Base-by-base conservation (phyloP, 2,329 filamentous ascomycete species). In the Botrytis tulipae region DNA sequence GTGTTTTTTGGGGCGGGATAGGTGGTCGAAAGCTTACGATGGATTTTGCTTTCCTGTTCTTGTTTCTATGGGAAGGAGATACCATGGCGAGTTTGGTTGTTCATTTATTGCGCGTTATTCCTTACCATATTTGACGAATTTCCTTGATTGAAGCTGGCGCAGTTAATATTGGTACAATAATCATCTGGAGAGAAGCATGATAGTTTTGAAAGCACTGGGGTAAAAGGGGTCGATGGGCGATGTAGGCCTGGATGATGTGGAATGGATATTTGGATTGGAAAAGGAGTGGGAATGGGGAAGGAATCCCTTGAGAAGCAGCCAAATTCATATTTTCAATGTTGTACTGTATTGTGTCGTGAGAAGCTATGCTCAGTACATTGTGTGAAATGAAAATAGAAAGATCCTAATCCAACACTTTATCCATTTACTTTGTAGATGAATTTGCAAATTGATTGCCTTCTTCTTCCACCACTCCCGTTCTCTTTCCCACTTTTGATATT, bases 101-200 rank as follows among this genome's bases (percentile, higher is more conserved):
- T 54, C 37, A 62, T 68, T 48, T 57, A 48, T 42, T 32, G 25
- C 40, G 65, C n/a, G 48, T 25, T 32, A 32, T 69, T 57, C 7
- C 66, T 37, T 69, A 57, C 22, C 35, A 37, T 69, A 25, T 22
- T 32, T 51, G n/a, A 66, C 63, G 63, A 66, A 51, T 66, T 66
- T 66, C 44, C 32, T 65, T 65, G 42, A 44, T 16, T 51, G 29
- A 46, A 35, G 32, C 42, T 46, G 44, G 29, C 42, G 62, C 25
- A 46, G 9, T 35, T 42, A 54, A 32, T 51, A 68, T 40, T 29
- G 46, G 35, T 54, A 40, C 65, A 68, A 29, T 68, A 54, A 54
- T 68, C 65, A 68, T 57, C 35, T 5, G 46, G 46, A 37, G n/a
- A 68, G 35, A 29, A 29, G 37, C 25, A 22, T 25, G 51, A 54